phyloP scores from a whole-genome alignment of 768 basidiomycete genomes.

The Candolleomyces aberdarensis region DNA sequence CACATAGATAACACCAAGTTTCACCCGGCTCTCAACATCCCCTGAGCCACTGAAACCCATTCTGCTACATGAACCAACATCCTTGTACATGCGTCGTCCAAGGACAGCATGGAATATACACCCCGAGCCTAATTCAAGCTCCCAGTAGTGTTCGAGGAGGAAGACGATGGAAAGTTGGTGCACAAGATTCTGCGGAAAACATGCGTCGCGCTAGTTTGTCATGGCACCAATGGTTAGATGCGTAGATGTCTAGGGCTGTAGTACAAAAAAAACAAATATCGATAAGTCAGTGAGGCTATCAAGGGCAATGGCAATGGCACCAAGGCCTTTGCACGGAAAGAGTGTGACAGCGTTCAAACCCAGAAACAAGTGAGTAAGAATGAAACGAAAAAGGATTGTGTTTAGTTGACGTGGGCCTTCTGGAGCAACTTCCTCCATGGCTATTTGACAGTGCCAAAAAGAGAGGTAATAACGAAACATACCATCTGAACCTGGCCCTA shows the following conservation, averaged over 20 bases:
- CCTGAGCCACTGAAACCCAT: slow-evolving; percentile 42
- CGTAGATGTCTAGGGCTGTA: too few relatives aligned
- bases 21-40: slow-evolving; percentile 48
- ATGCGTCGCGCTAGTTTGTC: slow-evolving; percentile 47
- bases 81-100: slow-evolving; percentile 47
- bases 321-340: background rate
- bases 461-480: too few relatives aligned
- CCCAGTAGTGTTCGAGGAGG: background rate
- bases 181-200: slow-evolving; percentile 42
- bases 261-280: too few relatives aligned
- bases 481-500: too few relatives aligned
- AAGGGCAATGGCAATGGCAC: background rate
- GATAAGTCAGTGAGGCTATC: too few relatives aligned
- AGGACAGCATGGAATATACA: slow-evolving; percentile 15
- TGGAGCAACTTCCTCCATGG: too few relatives aligned
- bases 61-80: slow-evolving; percentile 69
- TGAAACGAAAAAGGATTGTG: too few relatives aligned
- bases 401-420: slow-evolving; percentile 8
- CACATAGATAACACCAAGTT: slow-evolving; percentile 66
- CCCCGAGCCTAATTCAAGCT: background rate
- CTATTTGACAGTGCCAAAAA: too few relatives aligned
- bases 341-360: too few relatives aligned
- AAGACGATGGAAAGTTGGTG: slow-evolving; percentile 25
- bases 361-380: background rate
- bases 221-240: too few relatives aligned